A percentile compares a stretch with the other conserved stretches of the same genome.
Conservation (phyloP, 1,284 basidiomycete species). For the Sanguinoderma infundibulare region DNA sequence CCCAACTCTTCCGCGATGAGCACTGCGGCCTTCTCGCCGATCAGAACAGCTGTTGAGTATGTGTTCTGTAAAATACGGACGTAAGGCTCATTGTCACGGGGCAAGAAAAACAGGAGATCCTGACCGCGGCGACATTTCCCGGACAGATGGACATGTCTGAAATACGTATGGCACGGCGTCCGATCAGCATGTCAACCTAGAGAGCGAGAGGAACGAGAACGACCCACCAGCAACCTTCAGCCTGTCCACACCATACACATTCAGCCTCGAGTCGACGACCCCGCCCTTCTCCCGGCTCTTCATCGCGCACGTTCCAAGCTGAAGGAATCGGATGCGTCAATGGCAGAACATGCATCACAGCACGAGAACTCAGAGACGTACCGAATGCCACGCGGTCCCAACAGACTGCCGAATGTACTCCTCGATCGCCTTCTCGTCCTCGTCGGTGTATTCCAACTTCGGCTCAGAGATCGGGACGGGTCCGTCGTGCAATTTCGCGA, state of each 20-base stretch:
- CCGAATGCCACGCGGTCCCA: conserved; percentile 53
- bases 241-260: conserved; percentile 63
- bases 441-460: conserved; percentile 54
- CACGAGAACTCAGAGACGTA: conserved; percentile 24
- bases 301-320: conserved; percentile 75
- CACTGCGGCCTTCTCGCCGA: conserved; percentile 54
- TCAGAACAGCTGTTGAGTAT: conserved; percentile 51
- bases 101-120: not conserved
- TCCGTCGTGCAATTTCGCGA: conserved; percentile 17
- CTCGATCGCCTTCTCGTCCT: conserved; percentile 59
- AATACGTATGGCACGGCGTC: too few relatives aligned
- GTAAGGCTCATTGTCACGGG: too few relatives aligned
- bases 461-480: conserved; percentile 49
- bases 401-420: conserved; percentile 27
- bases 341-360: not conserved
- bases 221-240: conserved; percentile 71
- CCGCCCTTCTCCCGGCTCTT: conserved; percentile 58
- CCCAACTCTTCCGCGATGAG: conserved; percentile 46
- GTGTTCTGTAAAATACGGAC: conserved; percentile 45
- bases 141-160: conserved; percentile 48
- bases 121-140: conserved; percentile 15
- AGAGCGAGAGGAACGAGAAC: too few relatives aligned
- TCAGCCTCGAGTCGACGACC: conserved; percentile 63
- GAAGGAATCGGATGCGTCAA: too few relatives aligned
- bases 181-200: too few relatives aligned